Base-by-base conservation (phyloP, 106 monocot genomes). In the Dactylorhiza incarnata region DNA sequence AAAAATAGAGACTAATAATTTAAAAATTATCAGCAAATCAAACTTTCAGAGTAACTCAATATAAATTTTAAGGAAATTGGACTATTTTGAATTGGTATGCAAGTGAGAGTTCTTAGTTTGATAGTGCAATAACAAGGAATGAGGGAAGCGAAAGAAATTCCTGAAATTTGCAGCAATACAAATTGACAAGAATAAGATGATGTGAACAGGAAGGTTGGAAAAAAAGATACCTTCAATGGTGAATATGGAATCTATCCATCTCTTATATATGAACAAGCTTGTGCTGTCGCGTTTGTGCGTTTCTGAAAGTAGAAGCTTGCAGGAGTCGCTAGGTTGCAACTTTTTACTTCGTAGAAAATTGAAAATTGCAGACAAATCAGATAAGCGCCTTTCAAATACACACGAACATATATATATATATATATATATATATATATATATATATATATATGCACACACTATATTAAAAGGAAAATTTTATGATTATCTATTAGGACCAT, bases 201-300 rank as follows among this genome's bases (percentile, higher is more conserved):
- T 46, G 25, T 10, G 26, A 69, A 45, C 9, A 46, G 14, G 7
- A 46, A 69, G 19, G 1, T n/a, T 69, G 6, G 6, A 44, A 69
- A 4, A 17, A 46, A 69, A 46, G 7, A 22, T 79, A 88, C 91
- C 79, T 80, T 84, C 75, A 48, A 91, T 78, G 70, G 78, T 87
- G 61, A 88, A 85, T 73, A 91, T 82, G 81, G 74, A 80, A 3
- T 78, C 77, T 37, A 86, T 77, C 91, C 91, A 92, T 75, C 88
- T 83, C 75, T 86, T 86, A 49, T 92, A 92, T 71, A 92, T 86
- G 79, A 86, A 92, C 53, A 86, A 76, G 76, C 89, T 86, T 29
- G 91, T 84, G 45, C 16, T 85, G 22, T 89, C 82, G n/a, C 89
- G 88, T 78, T 81, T 88, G 67, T 92, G 82, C 65, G 87, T 84